phyloP scores from a whole-genome alignment of 345 rosid species.

The Erysimum cheiranthoides region DNA sequence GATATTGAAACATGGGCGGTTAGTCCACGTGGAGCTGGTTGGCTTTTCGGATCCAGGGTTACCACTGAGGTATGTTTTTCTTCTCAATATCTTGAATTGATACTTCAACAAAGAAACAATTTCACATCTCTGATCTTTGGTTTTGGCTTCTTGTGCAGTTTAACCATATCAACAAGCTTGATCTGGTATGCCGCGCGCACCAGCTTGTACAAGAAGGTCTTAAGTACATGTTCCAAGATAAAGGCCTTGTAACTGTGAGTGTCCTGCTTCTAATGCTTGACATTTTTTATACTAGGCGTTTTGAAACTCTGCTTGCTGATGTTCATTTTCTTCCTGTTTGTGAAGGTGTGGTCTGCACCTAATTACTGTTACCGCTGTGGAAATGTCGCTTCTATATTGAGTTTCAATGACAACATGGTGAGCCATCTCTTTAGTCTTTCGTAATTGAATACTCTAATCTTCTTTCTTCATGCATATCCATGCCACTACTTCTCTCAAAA shows the following conservation, averaged over 20 bases:
- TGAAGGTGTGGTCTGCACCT: slow-evolving; percentile 99
- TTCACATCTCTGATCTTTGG: slow-evolving; percentile 17
- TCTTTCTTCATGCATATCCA: not conserved
- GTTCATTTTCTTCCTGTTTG: slow-evolving; percentile 11
- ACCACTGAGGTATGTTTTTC: slow-evolving; percentile 76
- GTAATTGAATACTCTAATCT: not conserved
- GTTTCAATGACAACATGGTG: slow-evolving; percentile 98
- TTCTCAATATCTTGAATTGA: not conserved
- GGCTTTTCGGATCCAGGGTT: slow-evolving; percentile 99
- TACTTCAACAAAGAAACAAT: slow-evolving; percentile 22
- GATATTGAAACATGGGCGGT: slow-evolving; percentile 99
- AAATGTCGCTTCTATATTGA: slow-evolving; percentile 97
- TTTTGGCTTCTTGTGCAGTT: slow-evolving; percentile 59
- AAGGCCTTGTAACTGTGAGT: slow-evolving; percentile 97
- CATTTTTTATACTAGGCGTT: not conserved
- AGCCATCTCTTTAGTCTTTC: slow-evolving; percentile 42
- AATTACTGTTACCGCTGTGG: slow-evolving; percentile 99
- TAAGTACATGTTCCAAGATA: slow-evolving; percentile 99
- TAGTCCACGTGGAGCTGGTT: slow-evolving; percentile 99
- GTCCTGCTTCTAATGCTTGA: slow-evolving; percentile 14
- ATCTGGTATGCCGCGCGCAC: slow-evolving; percentile 97
- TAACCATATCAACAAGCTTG: slow-evolving; percentile 93
- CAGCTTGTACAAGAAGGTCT: slow-evolving; percentile 99
- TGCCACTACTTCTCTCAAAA: slow-evolving; percentile 6
- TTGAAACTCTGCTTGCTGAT: slow-evolving; percentile 33